Evolutionary conservation across 2,329 filamentous ascomycete genomes (phyloP).

Genomic region (Colletotrichum plurivorum): DNA sequence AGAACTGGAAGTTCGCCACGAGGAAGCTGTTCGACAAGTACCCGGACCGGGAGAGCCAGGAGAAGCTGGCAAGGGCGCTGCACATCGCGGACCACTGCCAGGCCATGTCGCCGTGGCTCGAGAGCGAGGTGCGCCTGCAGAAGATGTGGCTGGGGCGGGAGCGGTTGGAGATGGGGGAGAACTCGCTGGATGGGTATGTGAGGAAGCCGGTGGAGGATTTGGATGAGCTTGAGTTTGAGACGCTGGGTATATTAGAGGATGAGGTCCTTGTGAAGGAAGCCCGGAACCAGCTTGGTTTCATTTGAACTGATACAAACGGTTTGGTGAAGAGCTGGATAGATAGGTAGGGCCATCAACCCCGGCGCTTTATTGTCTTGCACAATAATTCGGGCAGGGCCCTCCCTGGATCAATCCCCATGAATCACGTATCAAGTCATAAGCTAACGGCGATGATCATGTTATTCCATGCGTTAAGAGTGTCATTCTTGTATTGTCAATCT

Average conservation of each 20-base stretch:
- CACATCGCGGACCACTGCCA: neutral
- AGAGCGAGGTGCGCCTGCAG: neutral
- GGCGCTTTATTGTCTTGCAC: too few relatives aligned
- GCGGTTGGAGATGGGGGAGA: neutral
- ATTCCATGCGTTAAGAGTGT: too few relatives aligned
- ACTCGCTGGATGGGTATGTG: neutral
- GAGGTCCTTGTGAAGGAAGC: slow-evolving; percentile 2
- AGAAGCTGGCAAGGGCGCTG: slow-evolving; percentile 1
- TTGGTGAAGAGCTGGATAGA: too few relatives aligned
- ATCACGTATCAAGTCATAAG: too few relatives aligned
- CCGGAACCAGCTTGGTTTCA: slow-evolving; percentile 2
- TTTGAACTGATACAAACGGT: neutral
- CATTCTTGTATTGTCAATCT: too few relatives aligned
- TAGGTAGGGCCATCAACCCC: too few relatives aligned
- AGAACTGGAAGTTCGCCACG: neutral
- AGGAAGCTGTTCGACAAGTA: neutral
- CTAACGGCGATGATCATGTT: too few relatives aligned
- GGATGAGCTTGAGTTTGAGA: neutral
- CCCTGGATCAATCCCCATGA: too few relatives aligned
- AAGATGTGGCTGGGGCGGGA: slow-evolving; percentile 11
- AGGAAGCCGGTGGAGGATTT: neutral
- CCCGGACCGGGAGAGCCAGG: neutral
- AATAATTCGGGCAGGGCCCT: too few relatives aligned
- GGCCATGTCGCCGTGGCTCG: neutral
- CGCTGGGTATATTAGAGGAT: neutral